These are phyloP conservation scores for Xylariaceae sp. DNA, from an alignment of 2,329 filamentous ascomycete species.

Conservation along the genomic window DNA sequence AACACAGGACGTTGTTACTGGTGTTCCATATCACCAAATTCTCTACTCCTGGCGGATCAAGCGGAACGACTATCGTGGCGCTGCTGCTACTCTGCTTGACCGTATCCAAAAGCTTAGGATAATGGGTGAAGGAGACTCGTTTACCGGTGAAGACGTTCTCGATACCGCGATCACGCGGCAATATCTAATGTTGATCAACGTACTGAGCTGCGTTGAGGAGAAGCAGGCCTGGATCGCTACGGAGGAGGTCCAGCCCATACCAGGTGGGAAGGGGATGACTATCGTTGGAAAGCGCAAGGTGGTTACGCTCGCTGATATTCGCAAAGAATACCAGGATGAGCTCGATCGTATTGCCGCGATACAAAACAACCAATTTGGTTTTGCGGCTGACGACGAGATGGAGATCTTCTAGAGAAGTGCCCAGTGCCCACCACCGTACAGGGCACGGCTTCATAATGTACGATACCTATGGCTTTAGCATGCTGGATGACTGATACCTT, in stretches of 20 bases:
- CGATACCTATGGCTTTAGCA: slow-evolving; percentile 18
- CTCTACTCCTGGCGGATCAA: slow-evolving; percentile 87
- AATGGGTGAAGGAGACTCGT: slow-evolving; percentile 54
- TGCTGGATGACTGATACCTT: slow-evolving; percentile 29
- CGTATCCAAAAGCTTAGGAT: slow-evolving; percentile 57
- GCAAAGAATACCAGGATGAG: slow-evolving; percentile 84
- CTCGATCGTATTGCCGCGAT: slow-evolving; percentile 84
- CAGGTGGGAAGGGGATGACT: slow-evolving; percentile 29
- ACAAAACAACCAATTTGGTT: slow-evolving; percentile 82
- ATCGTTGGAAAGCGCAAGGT: slow-evolving; percentile 59
- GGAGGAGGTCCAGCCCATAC: slow-evolving; percentile 34
- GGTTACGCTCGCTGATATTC: slow-evolving; percentile 77
- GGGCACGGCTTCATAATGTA: slow-evolving; percentile 19
- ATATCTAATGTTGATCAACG: slow-evolving; percentile 89
- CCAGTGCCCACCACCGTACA: slow-evolving; percentile 1
- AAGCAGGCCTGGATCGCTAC: slow-evolving; percentile 73
- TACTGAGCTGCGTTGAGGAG: slow-evolving; percentile 75
- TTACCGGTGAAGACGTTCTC: slow-evolving; percentile 49
- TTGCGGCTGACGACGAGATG: slow-evolving; percentile 54
- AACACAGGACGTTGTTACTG: slow-evolving; percentile 58
- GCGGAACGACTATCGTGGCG: slow-evolving; percentile 79
- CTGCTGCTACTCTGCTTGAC: slow-evolving; percentile 57
- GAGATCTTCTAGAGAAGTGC: slow-evolving; percentile 38
- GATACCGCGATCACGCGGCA: slow-evolving; percentile 65
- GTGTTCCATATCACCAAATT: slow-evolving; percentile 76